Base-by-base conservation (phyloP, 140 eudicot genomes). In the Cichorium intybus region DNA sequence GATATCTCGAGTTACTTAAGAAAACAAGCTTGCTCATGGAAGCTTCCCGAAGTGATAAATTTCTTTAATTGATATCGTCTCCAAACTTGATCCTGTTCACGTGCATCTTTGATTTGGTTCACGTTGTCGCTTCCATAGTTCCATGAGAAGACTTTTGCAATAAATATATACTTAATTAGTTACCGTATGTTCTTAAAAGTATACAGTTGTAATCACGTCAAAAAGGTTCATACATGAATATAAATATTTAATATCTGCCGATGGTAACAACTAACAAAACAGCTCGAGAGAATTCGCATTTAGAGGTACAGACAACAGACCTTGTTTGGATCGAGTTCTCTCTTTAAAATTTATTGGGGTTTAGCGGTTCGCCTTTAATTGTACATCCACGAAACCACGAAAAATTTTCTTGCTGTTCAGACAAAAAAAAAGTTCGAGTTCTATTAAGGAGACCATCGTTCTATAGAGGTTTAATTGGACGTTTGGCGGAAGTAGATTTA, bases 71-170 rank as follows among this genome's bases (percentile, higher is more conserved):
- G n/a, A 24, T 24, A 39, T 21, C 56, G 6, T 62, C 24, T 41
- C n/a, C 10, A 51, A 52, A 45, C 31, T 17, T 14, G 47, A 50
- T 39, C 56, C 15, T 62, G 28, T 24, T 52, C 70, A 39, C 70
- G 34, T 71, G 77, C 47, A 62, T 71, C 62, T 50, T 61, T 24
- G 64, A 71, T 53, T 51, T 71, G 62, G 70, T 71, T 50, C 62
- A 22, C 60, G 45, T 50, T 24, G 54, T 43, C 60, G 62, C 53
- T 60, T 47, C 52, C n/a, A n/a, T n/a, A n/a, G n/a, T n/a, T n/a
- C n/a, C 29, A 6, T 50, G 45, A 23, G 49, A 70, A 31, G 53
- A 50, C 7, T 34, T 47, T 20, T 20, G 57, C 27, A 68, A 54
- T 23, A n/a, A 22, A 61, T 24, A 33, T n/a, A 2, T 43, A 41